phyloP scores from a whole-genome alignment of 2,329 filamentous ascomycete species.

The Ophidiomyces ophidiicola region DNA sequence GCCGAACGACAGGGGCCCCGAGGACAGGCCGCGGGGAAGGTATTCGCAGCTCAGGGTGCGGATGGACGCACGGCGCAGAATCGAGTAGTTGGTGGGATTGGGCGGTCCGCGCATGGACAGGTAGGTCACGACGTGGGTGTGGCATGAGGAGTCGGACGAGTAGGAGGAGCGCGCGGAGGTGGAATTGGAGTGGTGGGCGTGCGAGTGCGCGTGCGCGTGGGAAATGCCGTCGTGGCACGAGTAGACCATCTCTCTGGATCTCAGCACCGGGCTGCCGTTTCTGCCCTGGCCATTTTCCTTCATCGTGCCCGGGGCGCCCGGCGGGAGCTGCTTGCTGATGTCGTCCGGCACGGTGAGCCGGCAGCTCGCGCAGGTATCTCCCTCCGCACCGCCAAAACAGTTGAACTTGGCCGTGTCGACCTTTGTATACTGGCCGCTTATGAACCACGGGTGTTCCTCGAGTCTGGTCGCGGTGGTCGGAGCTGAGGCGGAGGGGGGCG shows the following conservation, averaged over 20 bases:
- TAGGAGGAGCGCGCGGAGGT: constrained; percentile 32
- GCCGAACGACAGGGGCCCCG: constrained; percentile 47
- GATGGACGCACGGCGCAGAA: constrained; percentile 46
- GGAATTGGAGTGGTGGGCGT: constrained; percentile 27
- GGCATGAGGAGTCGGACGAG: constrained; percentile 37
- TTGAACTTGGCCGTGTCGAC: constrained; percentile 37
- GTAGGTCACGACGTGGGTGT: constrained; percentile 47
- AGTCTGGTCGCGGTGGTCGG: constrained; percentile 24
- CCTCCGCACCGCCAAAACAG: constrained; percentile 34
- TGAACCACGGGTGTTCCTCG: constrained; percentile 43
- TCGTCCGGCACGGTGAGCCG: constrained; percentile 44
- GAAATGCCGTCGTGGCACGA: constrained; percentile 37
- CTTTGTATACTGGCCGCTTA: constrained; percentile 27
- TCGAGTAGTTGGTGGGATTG: constrained; percentile 42
- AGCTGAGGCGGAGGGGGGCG: constrained; percentile 13
- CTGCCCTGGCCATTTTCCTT: constrained; percentile 38
- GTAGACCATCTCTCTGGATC: constrained; percentile 42
- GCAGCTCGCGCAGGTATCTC: constrained; percentile 47
- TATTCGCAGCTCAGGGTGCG: constrained; percentile 47
- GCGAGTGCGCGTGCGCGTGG: constrained; percentile 28
- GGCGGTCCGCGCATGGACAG: constrained; percentile 46
- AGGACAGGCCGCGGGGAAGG: constrained; percentile 44
- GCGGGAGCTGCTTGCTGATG: constrained; percentile 42
- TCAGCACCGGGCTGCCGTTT: constrained; percentile 44
- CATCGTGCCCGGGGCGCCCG: constrained; percentile 41